phyloP scores from a whole-genome alignment of 2,329 filamentous ascomycete genomes.

The Botrytis cinerea region DNA sequence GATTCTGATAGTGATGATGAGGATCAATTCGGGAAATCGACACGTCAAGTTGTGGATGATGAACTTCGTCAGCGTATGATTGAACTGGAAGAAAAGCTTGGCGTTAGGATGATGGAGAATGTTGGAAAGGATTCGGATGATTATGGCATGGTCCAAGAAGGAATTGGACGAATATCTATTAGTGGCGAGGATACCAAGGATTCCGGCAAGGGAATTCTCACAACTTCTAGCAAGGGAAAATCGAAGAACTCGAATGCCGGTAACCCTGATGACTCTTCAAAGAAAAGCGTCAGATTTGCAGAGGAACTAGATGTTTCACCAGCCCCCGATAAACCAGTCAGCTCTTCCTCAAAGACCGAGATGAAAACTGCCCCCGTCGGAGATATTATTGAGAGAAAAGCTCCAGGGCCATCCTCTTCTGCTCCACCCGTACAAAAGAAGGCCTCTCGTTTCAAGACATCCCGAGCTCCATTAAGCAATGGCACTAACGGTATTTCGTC shows the following conservation, averaged over 20 bases:
- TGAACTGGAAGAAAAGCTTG: slow-evolving; percentile 75
- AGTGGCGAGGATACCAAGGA: slow-evolving; percentile 35
- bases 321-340: slow-evolving; percentile 40
- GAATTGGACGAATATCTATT: slow-evolving; percentile 59
- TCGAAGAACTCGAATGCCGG: neutral
- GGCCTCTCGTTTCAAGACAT: slow-evolving; percentile 48
- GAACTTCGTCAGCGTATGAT: slow-evolving; percentile 78
- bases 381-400: slow-evolving; percentile 47
- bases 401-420: slow-evolving; percentile 31
- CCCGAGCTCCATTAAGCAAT: slow-evolving; percentile 36
- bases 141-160: slow-evolving; percentile 47
- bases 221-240: slow-evolving; percentile 5
- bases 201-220: slow-evolving; percentile 13
- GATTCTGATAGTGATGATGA: slow-evolving; percentile 59
- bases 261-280: slow-evolving; percentile 24
- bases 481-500: slow-evolving; percentile 29
- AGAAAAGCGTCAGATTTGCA: slow-evolving; percentile 83
- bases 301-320: slow-evolving; percentile 70
- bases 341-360: slow-evolving; percentile 25
- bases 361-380: slow-evolving; percentile 46
- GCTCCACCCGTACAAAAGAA: slow-evolving; percentile 40
- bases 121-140: slow-evolving; percentile 51
- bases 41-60: slow-evolving; percentile 66
- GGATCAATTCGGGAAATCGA: slow-evolving; percentile 75
- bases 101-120: slow-evolving; percentile 57